A percentile compares a stretch with the other conserved stretches of the same genome.
Evolutionary conservation across 2,329 filamentous ascomycete genomes (phyloP).

Genomic region (Dendryphion nanum): DNA sequence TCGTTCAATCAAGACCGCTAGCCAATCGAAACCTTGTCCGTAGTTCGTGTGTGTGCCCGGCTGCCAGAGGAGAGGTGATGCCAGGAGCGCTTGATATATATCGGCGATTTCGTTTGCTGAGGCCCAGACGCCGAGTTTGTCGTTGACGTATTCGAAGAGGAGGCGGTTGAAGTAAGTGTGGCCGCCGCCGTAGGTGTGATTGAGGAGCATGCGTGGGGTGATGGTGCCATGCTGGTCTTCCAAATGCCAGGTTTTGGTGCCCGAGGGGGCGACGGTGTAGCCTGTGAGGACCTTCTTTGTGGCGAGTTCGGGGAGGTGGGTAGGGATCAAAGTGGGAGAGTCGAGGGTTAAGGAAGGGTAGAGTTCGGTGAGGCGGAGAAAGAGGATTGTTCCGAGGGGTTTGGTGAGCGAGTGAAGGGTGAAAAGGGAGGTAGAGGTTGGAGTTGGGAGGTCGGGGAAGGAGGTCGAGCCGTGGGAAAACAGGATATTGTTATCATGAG

Average conservation of each 20-base stretch:
- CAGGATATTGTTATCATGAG: conserved; percentile 11
- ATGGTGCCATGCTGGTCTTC: conserved; percentile 13
- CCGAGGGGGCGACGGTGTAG: conserved; percentile 8
- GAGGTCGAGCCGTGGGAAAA: conserved; percentile 17
- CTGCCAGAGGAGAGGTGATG: conserved; percentile 25
- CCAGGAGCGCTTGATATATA: conserved; percentile 11
- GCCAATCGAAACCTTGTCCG: conserved; percentile 52
- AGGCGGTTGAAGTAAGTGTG: conserved; percentile 44
- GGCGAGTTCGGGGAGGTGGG: conserved; percentile 19
- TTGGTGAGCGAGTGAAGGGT: conserved; percentile 23
- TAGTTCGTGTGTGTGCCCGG: conserved; percentile 53
- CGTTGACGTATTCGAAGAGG: conserved; percentile 23
- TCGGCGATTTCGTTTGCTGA: conserved; percentile 13
- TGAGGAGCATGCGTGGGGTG: conserved; percentile 42
- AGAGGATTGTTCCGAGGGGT: conserved; percentile 21
- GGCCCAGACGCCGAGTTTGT: conserved; percentile 10
- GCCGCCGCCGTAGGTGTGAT: conserved; percentile 49
- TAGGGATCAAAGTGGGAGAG: conserved; percentile 12
- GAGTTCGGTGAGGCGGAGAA: conserved; percentile 23
- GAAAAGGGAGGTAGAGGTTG: conserved; percentile 13
- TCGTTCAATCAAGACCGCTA: conserved; percentile 46
- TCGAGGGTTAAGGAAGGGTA: conserved; percentile 16
- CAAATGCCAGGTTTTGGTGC: too few relatives aligned
- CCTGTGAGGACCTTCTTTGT: conserved; percentile 17
- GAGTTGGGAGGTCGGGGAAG: conserved; percentile 2